phyloP scores from a whole-genome alignment of 1,284 basidiomycete genomes.

The Fereydounia khargensis region DNA sequence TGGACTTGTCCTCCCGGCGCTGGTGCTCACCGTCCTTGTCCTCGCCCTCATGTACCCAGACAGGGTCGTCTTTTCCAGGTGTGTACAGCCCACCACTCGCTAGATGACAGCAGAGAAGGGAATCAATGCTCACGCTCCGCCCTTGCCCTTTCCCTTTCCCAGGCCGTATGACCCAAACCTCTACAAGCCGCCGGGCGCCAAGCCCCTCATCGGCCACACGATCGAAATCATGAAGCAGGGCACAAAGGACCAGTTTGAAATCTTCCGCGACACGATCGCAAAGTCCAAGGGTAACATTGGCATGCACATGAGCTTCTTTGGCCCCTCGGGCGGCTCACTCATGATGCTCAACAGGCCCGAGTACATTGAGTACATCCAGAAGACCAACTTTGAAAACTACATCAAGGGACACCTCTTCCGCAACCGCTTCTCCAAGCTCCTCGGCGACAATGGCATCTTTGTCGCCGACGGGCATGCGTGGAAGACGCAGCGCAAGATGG shows the following conservation, averaged over 20 bases:
- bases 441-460: slow-evolving; percentile 40
- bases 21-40: slow-evolving; percentile 10
- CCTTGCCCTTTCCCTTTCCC: too few species aligned
- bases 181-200: slow-evolving; percentile 16
- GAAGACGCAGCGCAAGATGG: slow-evolving; percentile 45
- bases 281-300: slow-evolving; percentile 15
- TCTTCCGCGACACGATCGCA: slow-evolving; percentile 7
- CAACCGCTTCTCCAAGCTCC: slow-evolving; percentile 27
- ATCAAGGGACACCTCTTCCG: slow-evolving; percentile 26
- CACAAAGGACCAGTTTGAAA: slow-evolving; percentile 21
- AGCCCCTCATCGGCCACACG: slow-evolving; percentile 28
- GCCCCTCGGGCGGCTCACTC: slow-evolving; percentile 14
- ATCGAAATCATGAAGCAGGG: slow-evolving; percentile 24
- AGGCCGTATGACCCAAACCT: too few species aligned
- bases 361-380: slow-evolving; percentile 39
- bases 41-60: slow-evolving; percentile 31
- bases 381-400: slow-evolving; percentile 43
- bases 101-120: too few species aligned
- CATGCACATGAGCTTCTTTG: slow-evolving; percentile 18
- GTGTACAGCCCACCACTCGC: too few species aligned
- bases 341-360: slow-evolving; percentile 31
- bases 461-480: slow-evolving; percentile 48
- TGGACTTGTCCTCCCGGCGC: slow-evolving; percentile 8
- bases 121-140: too few species aligned
- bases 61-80: slow-evolving; percentile 31